These are phyloP conservation scores for Lactarius hengduanensis DNA, from an alignment of 768 basidiomycete species.

Conservation along the genomic window DNA sequence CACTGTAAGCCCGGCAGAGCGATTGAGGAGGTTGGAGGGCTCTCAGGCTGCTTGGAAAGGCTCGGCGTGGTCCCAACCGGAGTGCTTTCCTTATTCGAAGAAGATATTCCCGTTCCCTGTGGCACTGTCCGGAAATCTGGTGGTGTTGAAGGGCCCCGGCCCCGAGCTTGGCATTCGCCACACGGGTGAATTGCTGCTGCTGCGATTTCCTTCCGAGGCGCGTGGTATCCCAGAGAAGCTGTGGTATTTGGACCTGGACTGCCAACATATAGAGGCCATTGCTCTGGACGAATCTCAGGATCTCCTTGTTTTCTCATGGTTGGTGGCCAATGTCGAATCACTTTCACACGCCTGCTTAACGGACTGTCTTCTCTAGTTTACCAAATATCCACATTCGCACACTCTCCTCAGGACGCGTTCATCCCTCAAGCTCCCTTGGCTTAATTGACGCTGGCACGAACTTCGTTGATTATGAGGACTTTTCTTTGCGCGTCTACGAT, in stretches of 20 bases:
- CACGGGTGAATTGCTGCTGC: not conserved
- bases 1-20: not conserved
- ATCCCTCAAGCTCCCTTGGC: conserved; percentile 7
- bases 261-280: not conserved
- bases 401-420: conserved; percentile 9
- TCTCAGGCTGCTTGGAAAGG: conserved; percentile 3
- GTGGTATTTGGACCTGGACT: conserved; percentile 6
- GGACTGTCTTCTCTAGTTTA: not conserved
- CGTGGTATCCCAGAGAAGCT: conserved; percentile 10
- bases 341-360: not conserved
- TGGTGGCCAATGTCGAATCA: not conserved
- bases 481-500: not conserved
- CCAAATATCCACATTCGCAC: conserved; percentile 7
- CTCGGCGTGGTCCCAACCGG: not conserved
- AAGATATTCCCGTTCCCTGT: not conserved
- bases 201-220: conserved; percentile 5
- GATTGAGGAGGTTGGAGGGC: not conserved
- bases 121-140: conserved; percentile 7
- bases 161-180: not conserved
- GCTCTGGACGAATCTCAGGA: conserved; percentile 12
- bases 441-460: not conserved
- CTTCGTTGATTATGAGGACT: not conserved
- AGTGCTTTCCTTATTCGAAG: conserved; percentile 2
- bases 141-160: conserved; percentile 2
- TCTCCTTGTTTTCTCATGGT: conserved; percentile 9